A percentile compares a stretch with the other conserved stretches of the same genome.
Evolutionary conservation across 2,329 filamentous ascomycete species (phyloP).

Genomic region (Mollisiaceae sp.): DNA sequence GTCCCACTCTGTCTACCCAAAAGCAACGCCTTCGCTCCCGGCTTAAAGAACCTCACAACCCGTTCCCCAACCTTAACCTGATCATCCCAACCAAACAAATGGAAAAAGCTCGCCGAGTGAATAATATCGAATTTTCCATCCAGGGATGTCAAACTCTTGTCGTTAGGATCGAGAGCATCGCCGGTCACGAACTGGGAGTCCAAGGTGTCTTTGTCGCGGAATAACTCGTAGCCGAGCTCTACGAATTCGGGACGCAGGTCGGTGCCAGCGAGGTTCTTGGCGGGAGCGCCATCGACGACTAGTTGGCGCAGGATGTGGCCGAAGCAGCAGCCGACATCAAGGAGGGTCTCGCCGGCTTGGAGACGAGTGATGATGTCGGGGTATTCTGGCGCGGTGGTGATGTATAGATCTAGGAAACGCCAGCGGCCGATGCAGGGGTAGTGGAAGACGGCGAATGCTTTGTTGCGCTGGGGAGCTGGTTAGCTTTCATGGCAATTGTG

Average conservation of each 20-base stretch:
- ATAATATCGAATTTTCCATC: slow-evolving; percentile 47
- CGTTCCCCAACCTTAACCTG: slow-evolving; percentile 36
- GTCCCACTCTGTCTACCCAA: slow-evolving; percentile 24
- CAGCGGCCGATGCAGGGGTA: slow-evolving; percentile 31
- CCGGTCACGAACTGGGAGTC: slow-evolving; percentile 42
- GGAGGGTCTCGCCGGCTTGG: slow-evolving; percentile 22
- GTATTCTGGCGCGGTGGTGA: slow-evolving; percentile 23
- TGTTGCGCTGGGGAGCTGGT: slow-evolving; percentile 21
- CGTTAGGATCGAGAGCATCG: slow-evolving; percentile 40
- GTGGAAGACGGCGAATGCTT: slow-evolving; percentile 26
- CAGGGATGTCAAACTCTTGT: slow-evolving; percentile 39
- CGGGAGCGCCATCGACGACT: slow-evolving; percentile 43
- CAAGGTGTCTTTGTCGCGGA: slow-evolving; percentile 43
- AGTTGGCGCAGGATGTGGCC: slow-evolving; percentile 47
- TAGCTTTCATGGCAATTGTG: neutral
- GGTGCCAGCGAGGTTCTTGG: slow-evolving; percentile 39
- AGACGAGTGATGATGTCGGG: slow-evolving; percentile 26
- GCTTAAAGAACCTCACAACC: neutral
- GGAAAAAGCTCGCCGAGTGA: slow-evolving; percentile 49
- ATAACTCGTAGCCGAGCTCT: slow-evolving; percentile 46
- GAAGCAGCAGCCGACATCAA: slow-evolving; percentile 43
- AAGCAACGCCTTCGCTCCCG: neutral
- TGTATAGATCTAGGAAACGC: slow-evolving; percentile 28
- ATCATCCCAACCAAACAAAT: slow-evolving; percentile 48
- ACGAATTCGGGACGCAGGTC: slow-evolving; percentile 43